Base-by-base conservation (phyloP, 2,329 filamentous ascomycete species). In the Talaromyces rugulosus region DNA sequence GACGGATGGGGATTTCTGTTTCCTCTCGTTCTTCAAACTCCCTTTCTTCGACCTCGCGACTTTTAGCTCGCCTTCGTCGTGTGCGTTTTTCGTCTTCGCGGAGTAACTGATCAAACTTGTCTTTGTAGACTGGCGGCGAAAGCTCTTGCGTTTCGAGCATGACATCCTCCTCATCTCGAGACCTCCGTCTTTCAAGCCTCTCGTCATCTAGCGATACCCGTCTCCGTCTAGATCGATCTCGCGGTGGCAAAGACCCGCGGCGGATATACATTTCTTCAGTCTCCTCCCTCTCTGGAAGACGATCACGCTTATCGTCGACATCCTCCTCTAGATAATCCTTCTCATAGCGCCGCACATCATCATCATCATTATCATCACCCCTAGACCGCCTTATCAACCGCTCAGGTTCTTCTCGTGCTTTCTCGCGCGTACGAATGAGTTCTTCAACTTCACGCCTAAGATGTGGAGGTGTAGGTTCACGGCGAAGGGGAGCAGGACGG, bases 361-460 rank as follows among this genome's bases (percentile, higher is more conserved):
- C 28, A n/a, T 42, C 50, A 12, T n/a, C 50, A 16, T 53, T 27
- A 3, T 53, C 50, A 47, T 4, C 18, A 47, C 44, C 44, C 7
- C 44, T 27, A 27, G 44, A 1, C 44, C 44, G n/a, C 11, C 44
- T 47, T 8, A 27, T 23, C 18, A 8, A 27, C 44, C 18, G n/a
- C 23, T 27, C 23, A 4, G 44, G 18, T 1, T 4, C 44, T 47
- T 47, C 44, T 27, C 44, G 44, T 8, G n/a, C 44, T 14, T 27
- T 47, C 44, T 78, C 77, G 5, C 61, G 61, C 50, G 78, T 69
- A 23, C 78, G 77, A 58, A 76, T 67, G 16, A 74, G 72, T 42
- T 75, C 74, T n/a, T 63, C 58, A 74, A 69, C 33, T 73, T 72
- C 68, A 42, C 69, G 84, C 72, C 72, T 82, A 60, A 65, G 77